Conservation (phyloP, 78 protist species). For the Isochrysis galbana region DNA sequence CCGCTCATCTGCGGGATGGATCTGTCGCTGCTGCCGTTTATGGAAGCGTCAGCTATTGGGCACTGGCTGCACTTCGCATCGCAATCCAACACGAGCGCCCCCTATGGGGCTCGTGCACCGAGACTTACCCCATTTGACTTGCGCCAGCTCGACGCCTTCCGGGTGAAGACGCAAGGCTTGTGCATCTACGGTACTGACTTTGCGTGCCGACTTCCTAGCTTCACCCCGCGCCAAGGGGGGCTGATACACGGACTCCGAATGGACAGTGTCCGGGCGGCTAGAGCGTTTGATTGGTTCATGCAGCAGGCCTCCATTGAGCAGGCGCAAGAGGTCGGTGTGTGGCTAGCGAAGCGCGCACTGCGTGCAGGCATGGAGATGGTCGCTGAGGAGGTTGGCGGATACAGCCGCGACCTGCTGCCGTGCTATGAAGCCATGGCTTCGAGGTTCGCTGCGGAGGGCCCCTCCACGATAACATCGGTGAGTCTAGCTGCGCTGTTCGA, state of each 20-base stretch:
- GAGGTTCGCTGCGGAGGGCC: too few species aligned
- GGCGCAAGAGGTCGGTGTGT: not conserved
- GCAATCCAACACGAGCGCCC: not conserved
- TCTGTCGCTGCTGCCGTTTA: not conserved
- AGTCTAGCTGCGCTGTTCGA: too few species aligned
- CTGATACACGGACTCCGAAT: not conserved
- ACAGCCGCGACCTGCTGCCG: conserved; percentile 10
- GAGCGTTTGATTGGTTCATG: not conserved
- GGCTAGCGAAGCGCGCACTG: not conserved
- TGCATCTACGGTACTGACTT: not conserved
- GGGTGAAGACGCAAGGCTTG: not conserved
- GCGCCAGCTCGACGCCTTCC: not conserved
- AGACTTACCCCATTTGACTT: not conserved
- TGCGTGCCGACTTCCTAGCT: not conserved
- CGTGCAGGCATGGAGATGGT: not conserved
- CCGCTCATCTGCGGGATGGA: not conserved
- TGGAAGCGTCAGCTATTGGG: not conserved
- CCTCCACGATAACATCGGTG: too few species aligned
- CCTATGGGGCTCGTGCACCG: not conserved
- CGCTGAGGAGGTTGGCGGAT: not conserved
- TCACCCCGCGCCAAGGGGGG: not conserved
- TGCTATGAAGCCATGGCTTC: not conserved
- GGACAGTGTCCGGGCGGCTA: not conserved
- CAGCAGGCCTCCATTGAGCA: not conserved
- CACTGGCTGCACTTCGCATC: not conserved